Conservation (phyloP, 1,139 yeast species). For the Tardiomyces blankii region DNA sequence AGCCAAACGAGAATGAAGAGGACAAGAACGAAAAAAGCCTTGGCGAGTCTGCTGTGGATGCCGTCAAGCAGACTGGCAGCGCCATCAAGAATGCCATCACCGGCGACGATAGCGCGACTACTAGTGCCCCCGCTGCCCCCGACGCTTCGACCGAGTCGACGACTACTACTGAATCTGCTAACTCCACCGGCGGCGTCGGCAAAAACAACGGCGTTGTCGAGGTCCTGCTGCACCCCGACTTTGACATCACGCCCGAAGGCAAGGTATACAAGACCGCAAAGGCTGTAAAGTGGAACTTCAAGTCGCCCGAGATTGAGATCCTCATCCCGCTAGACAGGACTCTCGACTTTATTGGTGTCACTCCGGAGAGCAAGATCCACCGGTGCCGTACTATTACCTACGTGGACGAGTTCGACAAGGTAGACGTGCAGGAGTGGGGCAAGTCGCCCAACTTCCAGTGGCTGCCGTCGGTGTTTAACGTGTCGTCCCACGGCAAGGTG, state of each 20-base stretch:
- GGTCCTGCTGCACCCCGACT: background rate
- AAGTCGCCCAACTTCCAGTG: constrained; percentile 11
- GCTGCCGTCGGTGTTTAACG: constrained; percentile 14
- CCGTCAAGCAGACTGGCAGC: too few species aligned
- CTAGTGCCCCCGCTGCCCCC: too few species aligned
- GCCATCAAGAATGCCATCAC: too few species aligned
- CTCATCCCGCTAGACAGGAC: background rate
- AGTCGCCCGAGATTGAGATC: background rate
- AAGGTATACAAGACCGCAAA: background rate
- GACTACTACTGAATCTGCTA: too few species aligned
- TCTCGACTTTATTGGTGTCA: background rate
- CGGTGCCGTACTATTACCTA: background rate
- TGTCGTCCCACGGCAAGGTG: constrained; percentile 8
- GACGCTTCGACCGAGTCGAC: too few species aligned
- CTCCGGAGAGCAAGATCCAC: background rate
- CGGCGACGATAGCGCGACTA: too few species aligned
- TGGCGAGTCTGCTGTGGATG: too few species aligned
- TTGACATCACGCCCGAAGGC: background rate
- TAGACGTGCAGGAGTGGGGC: background rate
- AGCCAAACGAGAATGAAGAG: too few species aligned
- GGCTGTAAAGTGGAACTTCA: background rate
- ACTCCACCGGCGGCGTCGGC: too few species aligned
- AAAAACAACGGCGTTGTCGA: too few species aligned
- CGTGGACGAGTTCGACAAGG: background rate
- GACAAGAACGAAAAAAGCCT: too few species aligned